Percentiles rank a stretch among this genome's conserved stretches.
Evolutionary conservation across 768 basidiomycete species (phyloP).

Genomic region (Cytidiella melzeri): DNA sequence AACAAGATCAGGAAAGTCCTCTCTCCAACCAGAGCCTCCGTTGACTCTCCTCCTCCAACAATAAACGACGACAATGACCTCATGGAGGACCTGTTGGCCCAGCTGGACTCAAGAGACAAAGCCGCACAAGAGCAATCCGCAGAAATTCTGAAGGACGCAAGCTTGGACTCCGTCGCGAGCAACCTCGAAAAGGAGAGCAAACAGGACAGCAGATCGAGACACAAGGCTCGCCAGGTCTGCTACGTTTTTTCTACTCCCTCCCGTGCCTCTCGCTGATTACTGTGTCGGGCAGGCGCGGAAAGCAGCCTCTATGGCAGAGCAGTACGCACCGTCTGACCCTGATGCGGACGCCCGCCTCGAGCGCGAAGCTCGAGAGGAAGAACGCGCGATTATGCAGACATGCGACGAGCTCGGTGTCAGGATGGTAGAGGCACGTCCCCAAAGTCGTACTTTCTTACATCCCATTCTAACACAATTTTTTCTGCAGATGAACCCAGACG

Average conservation of each 20-base stretch:
- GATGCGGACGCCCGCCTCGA: slow-evolving; percentile 54
- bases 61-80: slow-evolving; percentile 49
- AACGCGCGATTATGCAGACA: slow-evolving; percentile 51
- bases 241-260: neutral
- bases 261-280: neutral
- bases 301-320: slow-evolving; percentile 55
- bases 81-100: slow-evolving; percentile 69
- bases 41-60: slow-evolving; percentile 17
- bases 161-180: slow-evolving; percentile 27
- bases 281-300: slow-evolving; percentile 53
- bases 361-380: slow-evolving; percentile 64
- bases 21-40: slow-evolving; percentile 19
- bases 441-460: neutral
- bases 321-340: slow-evolving; percentile 45
- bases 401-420: slow-evolving; percentile 63
- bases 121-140: slow-evolving; percentile 45
- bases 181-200: slow-evolving; percentile 28
- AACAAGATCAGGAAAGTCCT: slow-evolving; percentile 48
- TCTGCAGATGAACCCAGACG: slow-evolving; percentile 82
- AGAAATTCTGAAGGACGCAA: slow-evolving; percentile 42
- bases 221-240: slow-evolving; percentile 65
- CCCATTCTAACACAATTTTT: neutral
- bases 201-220: slow-evolving; percentile 55
- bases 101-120: slow-evolving; percentile 62
- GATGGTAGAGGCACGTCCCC: slow-evolving; percentile 51